phyloP scores from a whole-genome alignment of 305 asterid species.

The Petunia hybrid region DNA sequence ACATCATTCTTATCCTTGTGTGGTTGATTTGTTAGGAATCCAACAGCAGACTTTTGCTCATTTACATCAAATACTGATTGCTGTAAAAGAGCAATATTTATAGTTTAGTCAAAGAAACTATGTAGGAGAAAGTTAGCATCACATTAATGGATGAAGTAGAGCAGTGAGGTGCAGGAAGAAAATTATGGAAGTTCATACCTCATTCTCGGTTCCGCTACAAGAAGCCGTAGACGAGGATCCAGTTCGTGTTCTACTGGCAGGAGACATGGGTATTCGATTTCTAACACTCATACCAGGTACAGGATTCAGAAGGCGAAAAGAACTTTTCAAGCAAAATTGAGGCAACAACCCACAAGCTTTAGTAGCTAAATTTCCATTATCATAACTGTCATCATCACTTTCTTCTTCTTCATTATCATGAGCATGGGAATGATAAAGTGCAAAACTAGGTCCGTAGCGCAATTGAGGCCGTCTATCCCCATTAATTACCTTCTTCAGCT shows the following conservation, averaged over 20 bases:
- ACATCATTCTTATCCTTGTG: constrained; percentile 37
- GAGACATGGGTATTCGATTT: constrained; percentile 50
- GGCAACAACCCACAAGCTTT: constrained; percentile 71
- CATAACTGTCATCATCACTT: constrained; percentile 59
- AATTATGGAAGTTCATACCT: constrained; percentile 50
- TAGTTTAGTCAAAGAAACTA: constrained; percentile 21
- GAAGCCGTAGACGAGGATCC: constrained; percentile 58
- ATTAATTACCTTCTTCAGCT: constrained; percentile 45
- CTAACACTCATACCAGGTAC: constrained; percentile 58
- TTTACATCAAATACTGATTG: constrained; percentile 49
- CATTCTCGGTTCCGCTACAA: constrained; percentile 58
- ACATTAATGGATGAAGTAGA: neutral
- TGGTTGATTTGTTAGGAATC: constrained; percentile 42
- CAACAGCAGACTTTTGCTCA: constrained; percentile 51
- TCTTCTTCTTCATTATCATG: constrained; percentile 50
- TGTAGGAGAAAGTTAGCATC: neutral
- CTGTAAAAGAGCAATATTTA: constrained; percentile 32
- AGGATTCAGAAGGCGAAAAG: constrained; percentile 55
- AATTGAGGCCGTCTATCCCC: constrained; percentile 57
- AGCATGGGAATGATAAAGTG: constrained; percentile 52
- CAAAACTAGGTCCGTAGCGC: constrained; percentile 84
- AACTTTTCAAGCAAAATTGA: constrained; percentile 58
- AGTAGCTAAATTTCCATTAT: constrained; percentile 40
- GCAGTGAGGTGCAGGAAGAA: neutral
- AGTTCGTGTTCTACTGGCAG: constrained; percentile 45